Conservation (phyloP, 2,329 filamentous ascomycete species). For the Fusarium circinatum region DNA sequence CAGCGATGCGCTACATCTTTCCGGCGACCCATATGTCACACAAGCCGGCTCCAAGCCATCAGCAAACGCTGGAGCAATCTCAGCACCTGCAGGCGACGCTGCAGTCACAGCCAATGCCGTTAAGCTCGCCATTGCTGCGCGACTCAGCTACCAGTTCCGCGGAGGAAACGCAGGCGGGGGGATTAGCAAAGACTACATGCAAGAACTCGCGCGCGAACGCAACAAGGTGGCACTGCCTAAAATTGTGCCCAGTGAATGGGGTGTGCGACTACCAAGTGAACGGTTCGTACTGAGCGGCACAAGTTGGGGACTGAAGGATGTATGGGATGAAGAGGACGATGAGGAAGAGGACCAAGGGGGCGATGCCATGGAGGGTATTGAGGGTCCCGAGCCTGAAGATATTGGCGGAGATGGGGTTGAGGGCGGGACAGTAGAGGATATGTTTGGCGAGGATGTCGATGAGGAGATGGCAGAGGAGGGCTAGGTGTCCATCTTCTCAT, state of each 20-base stretch:
- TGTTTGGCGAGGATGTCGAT: slow-evolving; percentile 65
- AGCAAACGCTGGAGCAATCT: slow-evolving; percentile 60
- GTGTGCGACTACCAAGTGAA: slow-evolving; percentile 72
- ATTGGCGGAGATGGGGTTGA: slow-evolving; percentile 60
- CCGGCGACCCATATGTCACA: slow-evolving; percentile 73
- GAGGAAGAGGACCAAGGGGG: slow-evolving; percentile 54
- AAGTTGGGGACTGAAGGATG: slow-evolving; percentile 71
- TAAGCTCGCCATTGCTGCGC: slow-evolving; percentile 75
- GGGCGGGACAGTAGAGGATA: slow-evolving; percentile 63
- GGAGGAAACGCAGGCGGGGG: slow-evolving; percentile 63
- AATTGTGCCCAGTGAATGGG: slow-evolving; percentile 73
- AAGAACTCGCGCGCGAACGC: slow-evolving; percentile 76
- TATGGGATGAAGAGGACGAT: slow-evolving; percentile 63
- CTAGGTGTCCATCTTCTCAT: slow-evolving; percentile 21
- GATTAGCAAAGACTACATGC: slow-evolving; percentile 78
- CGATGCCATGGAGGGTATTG: slow-evolving; percentile 62
- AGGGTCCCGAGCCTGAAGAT: slow-evolving; percentile 54
- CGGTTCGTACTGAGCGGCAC: slow-evolving; percentile 74
- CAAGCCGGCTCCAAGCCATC: slow-evolving; percentile 65
- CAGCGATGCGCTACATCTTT: slow-evolving; percentile 75
- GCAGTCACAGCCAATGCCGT: slow-evolving; percentile 74
- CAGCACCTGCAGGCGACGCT: slow-evolving; percentile 61
- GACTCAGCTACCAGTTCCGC: slow-evolving; percentile 76
- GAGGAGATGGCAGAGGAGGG: slow-evolving; percentile 65
- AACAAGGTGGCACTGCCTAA: slow-evolving; percentile 74